phyloP scores from a whole-genome alignment of 2,329 filamentous ascomycete genomes.

The Colletotrichum tropicale region DNA sequence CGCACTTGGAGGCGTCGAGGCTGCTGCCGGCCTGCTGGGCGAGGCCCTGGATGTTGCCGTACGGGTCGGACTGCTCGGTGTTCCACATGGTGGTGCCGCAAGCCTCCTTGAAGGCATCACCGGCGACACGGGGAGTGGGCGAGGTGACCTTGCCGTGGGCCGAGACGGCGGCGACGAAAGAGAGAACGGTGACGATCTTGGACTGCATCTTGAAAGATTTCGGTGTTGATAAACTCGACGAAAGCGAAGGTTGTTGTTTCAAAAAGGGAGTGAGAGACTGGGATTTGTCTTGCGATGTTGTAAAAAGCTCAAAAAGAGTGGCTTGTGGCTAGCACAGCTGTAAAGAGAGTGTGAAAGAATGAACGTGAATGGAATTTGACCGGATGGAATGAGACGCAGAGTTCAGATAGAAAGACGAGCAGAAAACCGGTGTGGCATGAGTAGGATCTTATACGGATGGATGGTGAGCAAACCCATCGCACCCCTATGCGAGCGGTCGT shows the following conservation, averaged over 20 bases:
- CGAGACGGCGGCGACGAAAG: slow-evolving; percentile 21
- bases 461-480: neutral
- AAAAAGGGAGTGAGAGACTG: neutral
- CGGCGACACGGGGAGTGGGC: slow-evolving; percentile 21
- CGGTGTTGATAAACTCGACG: neutral
- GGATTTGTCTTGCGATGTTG: slow-evolving; percentile 8
- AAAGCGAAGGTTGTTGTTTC: neutral
- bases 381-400: slow-evolving; percentile 13
- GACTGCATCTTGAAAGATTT: slow-evolving; percentile 17
- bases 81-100: slow-evolving; percentile 26
- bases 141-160: slow-evolving; percentile 25
- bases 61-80: slow-evolving; percentile 29
- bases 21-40: slow-evolving; percentile 30
- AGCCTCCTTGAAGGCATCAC: slow-evolving; percentile 25
- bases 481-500: neutral
- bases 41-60: slow-evolving; percentile 41
- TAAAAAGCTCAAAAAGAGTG: slow-evolving; percentile 19
- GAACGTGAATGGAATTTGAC: slow-evolving; percentile 19
- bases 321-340: slow-evolving; percentile 23
- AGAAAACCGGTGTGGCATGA: neutral
- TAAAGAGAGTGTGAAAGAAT: slow-evolving; percentile 18
- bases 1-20: slow-evolving; percentile 29
- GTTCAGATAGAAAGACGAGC: neutral
- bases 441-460: slow-evolving; percentile 15
- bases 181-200: slow-evolving; percentile 22